phyloP scores from a whole-genome alignment of 78 protist species.

The Dictyostelium firmibasis region DNA sequence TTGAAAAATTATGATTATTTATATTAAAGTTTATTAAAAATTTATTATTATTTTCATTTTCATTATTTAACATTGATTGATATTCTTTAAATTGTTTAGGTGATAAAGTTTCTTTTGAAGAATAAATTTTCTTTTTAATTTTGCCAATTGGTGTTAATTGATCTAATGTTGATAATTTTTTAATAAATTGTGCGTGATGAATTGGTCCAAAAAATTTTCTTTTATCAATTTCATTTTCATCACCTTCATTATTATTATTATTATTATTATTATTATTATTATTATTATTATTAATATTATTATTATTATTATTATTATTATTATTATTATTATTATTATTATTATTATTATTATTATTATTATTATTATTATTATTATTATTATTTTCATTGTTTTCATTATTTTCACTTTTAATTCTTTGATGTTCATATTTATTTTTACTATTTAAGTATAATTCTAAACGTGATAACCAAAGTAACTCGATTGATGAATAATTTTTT shows the following conservation, averaged over 20 bases:
- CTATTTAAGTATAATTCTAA: neutral
- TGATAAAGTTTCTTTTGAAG: neutral
- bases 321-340: neutral
- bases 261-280: neutral
- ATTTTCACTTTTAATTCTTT: no score
- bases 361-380: neutral
- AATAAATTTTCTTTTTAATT: neutral
- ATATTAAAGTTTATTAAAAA: no score
- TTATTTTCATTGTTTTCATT: neutral
- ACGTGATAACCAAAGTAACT: conserved; percentile 1
- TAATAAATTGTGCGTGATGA: neutral
- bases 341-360: neutral
- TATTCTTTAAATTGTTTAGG: neutral
- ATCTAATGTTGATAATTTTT: neutral
- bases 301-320: neutral
- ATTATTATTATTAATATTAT: neutral
- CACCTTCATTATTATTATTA: neutral
- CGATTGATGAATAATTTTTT: conserved; percentile 3
- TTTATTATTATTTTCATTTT: neutral
- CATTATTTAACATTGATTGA: neutral
- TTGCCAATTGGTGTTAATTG: neutral
- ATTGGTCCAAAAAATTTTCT: neutral
- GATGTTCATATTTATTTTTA: neutral
- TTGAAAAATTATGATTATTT: no score
- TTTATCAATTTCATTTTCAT: neutral